Conservation (phyloP, 768 basidiomycete species). For the Pisolithus orientalis region DNA sequence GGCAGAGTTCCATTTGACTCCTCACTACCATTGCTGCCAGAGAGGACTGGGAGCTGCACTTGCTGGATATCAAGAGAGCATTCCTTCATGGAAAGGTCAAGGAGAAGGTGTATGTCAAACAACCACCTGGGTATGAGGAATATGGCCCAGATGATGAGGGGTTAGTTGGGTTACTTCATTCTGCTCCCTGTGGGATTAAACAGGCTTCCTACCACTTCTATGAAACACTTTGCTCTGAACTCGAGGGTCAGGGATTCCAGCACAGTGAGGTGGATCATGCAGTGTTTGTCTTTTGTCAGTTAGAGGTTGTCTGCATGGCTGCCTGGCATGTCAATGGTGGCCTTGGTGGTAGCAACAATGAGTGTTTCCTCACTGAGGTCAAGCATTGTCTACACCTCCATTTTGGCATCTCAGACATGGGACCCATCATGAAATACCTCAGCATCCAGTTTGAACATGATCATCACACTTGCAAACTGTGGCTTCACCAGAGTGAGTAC, state of each 20-base stretch:
- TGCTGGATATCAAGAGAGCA: no score
- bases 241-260: not conserved
- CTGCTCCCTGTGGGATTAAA: no score
- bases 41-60: no score
- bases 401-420: constrained; percentile 2
- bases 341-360: not conserved
- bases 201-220: no score
- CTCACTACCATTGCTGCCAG: no score
- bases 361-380: not conserved
- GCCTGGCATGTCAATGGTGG: constrained; percentile 9
- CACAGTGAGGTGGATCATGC: not conserved
- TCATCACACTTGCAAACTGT: no score
- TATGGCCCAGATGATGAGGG: not conserved
- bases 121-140: constrained; percentile 27
- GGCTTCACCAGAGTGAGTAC: no score
- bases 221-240: not conserved
- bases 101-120: constrained; percentile 30
- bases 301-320: constrained; percentile 5
- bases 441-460: no score
- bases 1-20: no score
- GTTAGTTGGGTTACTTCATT: not conserved
- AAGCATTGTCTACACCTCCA: not conserved
- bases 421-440: not conserved
- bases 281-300: not conserved
- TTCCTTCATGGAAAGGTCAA: constrained; percentile 1